Percentiles rank a stretch among this genome's conserved stretches.
These are phyloP conservation scores for Cornus florida DNA, from an alignment of 148 eudicot species.

Conservation along the genomic window DNA sequence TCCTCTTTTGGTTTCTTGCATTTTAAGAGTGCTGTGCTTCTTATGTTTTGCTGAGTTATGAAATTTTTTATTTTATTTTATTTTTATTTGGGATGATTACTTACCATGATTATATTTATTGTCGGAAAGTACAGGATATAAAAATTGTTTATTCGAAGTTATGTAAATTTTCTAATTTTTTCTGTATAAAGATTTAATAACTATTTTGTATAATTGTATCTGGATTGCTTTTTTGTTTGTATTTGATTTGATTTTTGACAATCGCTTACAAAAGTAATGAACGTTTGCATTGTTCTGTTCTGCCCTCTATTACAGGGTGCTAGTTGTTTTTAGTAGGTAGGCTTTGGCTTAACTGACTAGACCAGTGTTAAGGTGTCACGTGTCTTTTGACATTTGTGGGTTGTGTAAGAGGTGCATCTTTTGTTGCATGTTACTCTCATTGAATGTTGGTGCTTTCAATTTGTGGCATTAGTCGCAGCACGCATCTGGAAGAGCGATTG, in stretches of 20 bases:
- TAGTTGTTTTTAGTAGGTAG: too few species aligned
- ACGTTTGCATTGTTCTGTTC: not conserved
- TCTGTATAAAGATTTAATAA: not conserved
- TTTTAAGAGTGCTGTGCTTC: not conserved
- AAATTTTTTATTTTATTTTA: too few species aligned
- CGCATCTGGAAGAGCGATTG: not conserved
- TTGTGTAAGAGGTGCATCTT: not conserved
- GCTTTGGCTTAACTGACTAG: not conserved
- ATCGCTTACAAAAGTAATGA: not conserved
- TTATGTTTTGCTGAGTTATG: not conserved
- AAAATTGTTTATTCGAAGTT: not conserved
- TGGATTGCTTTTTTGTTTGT: too few species aligned
- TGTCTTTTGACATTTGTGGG: not conserved
- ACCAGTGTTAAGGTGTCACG: not conserved
- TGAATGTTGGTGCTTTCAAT: not conserved
- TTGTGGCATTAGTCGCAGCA: not conserved
- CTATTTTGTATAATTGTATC: not conserved
- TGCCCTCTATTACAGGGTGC: not conserved
- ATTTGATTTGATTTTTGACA: not conserved
- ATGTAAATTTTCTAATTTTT: not conserved
- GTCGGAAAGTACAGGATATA: not conserved
- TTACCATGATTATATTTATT: not conserved
- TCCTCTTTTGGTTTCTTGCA: not conserved
- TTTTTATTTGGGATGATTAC: not conserved
- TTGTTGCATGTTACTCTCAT: not conserved